phyloP scores from a whole-genome alignment of 2,329 filamentous ascomycete genomes.

The Didymosphaeria variabile region DNA sequence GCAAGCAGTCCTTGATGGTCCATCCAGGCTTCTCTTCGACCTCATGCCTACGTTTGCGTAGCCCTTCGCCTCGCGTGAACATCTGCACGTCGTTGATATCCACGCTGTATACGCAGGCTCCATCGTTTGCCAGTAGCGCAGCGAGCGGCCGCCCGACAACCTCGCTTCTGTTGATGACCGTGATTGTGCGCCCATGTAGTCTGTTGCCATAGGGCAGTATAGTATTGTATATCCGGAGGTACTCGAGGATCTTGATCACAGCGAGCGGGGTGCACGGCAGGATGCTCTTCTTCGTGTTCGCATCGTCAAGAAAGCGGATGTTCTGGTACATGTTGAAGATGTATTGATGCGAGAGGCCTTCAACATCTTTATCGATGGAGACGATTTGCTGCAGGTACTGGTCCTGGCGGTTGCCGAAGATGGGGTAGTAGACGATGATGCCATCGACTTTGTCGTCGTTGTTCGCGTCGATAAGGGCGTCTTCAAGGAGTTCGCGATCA shows the following conservation, averaged over 20 bases:
- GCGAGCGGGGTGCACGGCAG: conserved; percentile 95
- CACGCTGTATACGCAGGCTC: conserved; percentile 92
- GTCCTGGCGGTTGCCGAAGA: conserved; percentile 90
- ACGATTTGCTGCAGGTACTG: conserved; percentile 96
- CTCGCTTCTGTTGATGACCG: conserved; percentile 95
- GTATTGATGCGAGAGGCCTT: conserved; percentile 91
- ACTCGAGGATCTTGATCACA: conserved; percentile 95
- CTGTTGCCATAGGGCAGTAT: conserved; percentile 93
- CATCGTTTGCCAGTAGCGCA: conserved; percentile 93
- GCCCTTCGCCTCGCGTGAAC: conserved; percentile 88
- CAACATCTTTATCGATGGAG: conserved; percentile 89
- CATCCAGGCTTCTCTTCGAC: conserved; percentile 84
- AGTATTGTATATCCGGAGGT: conserved; percentile 95
- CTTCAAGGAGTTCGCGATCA: conserved; percentile 88
- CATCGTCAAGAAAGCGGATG: conserved; percentile 87
- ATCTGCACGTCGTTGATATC: conserved; percentile 91
- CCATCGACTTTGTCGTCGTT: conserved; percentile 78
- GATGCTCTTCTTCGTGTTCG: conserved; percentile 85
- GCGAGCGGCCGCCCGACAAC: conserved; percentile 94
- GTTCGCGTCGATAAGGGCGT: conserved; percentile 86
- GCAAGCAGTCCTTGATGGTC: conserved; percentile 81
- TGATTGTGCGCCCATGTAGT: conserved; percentile 91
- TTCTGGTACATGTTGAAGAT: conserved; percentile 99
- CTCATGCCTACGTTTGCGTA: conserved; percentile 86
- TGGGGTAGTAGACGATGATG: conserved; percentile 98